A percentile compares a stretch with the other conserved stretches of the same genome.
phyloP scores from a whole-genome alignment of 2,329 filamentous ascomycete genomes.

The Stagonosporopsis vannaccii region DNA sequence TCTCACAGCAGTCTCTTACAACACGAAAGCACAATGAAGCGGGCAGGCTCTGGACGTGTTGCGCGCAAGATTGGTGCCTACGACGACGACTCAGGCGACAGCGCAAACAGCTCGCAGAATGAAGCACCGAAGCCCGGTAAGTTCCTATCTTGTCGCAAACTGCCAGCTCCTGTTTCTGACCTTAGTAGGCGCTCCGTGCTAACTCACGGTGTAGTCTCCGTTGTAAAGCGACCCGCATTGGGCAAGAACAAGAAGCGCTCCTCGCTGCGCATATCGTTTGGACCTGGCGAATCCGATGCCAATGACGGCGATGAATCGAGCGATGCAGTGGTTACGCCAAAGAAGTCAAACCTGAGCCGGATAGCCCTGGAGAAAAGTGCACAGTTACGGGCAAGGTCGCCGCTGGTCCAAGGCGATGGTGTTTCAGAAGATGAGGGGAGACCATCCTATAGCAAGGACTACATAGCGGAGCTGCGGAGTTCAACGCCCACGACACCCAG shows the following conservation, averaged over 20 bases:
- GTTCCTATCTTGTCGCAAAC: slow-evolving; percentile 33
- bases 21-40: slow-evolving; percentile 57
- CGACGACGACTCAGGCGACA: slow-evolving; percentile 58
- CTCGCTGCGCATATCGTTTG: slow-evolving; percentile 79
- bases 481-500: slow-evolving; percentile 85
- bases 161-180: slow-evolving; percentile 38
- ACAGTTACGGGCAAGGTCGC: slow-evolving; percentile 62
- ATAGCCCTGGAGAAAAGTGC: slow-evolving; percentile 73
- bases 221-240: slow-evolving; percentile 61
- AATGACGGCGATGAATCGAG: slow-evolving; percentile 61
- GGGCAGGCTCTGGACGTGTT: slow-evolving; percentile 67
- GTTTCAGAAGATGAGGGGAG: slow-evolving; percentile 67
- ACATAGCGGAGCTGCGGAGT: slow-evolving; percentile 82
- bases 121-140: slow-evolving; percentile 52
- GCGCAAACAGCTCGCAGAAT: slow-evolving; percentile 39
- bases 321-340: slow-evolving; percentile 65
- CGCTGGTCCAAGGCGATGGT: slow-evolving; percentile 59
- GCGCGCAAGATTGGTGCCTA: slow-evolving; percentile 80
- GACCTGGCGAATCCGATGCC: slow-evolving; percentile 61
- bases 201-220: slow-evolving; percentile 55
- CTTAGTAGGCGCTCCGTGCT: slow-evolving; percentile 51
- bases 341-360: slow-evolving; percentile 68
- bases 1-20: not conserved
- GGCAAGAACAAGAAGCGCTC: slow-evolving; percentile 73
- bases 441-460: slow-evolving; percentile 85